phyloP scores from a whole-genome alignment of 768 basidiomycete species.

The Gloeopeniophorella convolvens region DNA sequence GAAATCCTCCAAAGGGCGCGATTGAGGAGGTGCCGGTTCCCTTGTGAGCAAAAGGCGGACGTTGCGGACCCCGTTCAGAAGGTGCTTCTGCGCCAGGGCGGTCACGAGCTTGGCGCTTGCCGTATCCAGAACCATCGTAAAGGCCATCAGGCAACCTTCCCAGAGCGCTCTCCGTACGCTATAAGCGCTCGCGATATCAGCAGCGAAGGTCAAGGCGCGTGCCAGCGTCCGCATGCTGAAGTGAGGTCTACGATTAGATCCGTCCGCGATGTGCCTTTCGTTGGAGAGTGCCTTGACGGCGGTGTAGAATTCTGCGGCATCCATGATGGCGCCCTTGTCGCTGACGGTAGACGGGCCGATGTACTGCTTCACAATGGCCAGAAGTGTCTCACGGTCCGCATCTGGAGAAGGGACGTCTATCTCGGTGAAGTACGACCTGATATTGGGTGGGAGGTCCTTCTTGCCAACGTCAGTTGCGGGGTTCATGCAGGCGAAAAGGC shows the following conservation, averaged over 20 bases:
- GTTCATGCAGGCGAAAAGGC: slow-evolving; percentile 98
- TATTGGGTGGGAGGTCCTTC: slow-evolving; percentile 89
- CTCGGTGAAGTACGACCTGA: slow-evolving; percentile 90
- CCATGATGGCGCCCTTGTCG: slow-evolving; percentile 82
- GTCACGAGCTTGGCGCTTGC: slow-evolving; percentile 62
- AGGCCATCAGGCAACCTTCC: slow-evolving; percentile 98
- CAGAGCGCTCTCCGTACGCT: slow-evolving; percentile 82
- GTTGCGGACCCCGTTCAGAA: slow-evolving; percentile 77
- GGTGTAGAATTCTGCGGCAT: slow-evolving; percentile 86
- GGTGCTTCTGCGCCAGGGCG: slow-evolving; percentile 64
- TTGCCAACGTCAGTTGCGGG: slow-evolving; percentile 98
- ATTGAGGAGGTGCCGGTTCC: slow-evolving; percentile 50
- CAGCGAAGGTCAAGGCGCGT: slow-evolving; percentile 84
- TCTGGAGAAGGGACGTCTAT: slow-evolving; percentile 95
- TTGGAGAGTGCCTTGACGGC: slow-evolving; percentile 73
- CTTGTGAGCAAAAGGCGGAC: slow-evolving; percentile 65
- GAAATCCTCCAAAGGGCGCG: slow-evolving; percentile 45
- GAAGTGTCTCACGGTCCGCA: slow-evolving; percentile 80
- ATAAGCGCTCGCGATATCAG: slow-evolving; percentile 70
- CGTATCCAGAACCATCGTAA: slow-evolving; percentile 88
- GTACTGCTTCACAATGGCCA: slow-evolving; percentile 84
- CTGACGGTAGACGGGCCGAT: slow-evolving; percentile 77
- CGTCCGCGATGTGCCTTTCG: slow-evolving; percentile 79
- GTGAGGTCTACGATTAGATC: slow-evolving; percentile 87
- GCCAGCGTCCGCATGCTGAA: slow-evolving; percentile 96